Conservation (phyloP, 352 stramenopile species). For the Pythium monospermum region DNA sequence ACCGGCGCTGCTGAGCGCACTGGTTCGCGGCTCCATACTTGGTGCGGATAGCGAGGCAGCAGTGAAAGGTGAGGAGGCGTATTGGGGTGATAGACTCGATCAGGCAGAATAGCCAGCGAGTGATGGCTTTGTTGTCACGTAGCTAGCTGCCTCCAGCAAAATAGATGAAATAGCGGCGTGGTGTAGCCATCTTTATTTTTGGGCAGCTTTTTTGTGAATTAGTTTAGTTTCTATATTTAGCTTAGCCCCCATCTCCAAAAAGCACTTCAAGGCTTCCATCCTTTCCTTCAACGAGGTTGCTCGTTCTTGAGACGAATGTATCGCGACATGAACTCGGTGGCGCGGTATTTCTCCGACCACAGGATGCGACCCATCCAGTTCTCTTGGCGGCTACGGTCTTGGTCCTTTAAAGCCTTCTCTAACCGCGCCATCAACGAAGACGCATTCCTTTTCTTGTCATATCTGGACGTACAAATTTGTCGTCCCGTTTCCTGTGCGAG, state of each 20-base stretch:
- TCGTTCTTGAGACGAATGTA: constrained; percentile 78
- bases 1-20: constrained; percentile 49
- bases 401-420: constrained; percentile 31
- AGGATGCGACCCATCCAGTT: constrained; percentile 82
- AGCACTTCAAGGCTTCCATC: too few species aligned
- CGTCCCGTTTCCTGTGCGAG: constrained; percentile 26
- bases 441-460: constrained; percentile 45
- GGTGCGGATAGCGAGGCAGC: too few species aligned
- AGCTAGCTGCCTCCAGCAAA: too few species aligned
- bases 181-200: too few species aligned
- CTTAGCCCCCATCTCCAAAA: too few species aligned
- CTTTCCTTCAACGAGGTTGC: background rate
- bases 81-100: too few species aligned
- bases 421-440: constrained; percentile 46
- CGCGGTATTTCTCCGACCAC: constrained; percentile 77
- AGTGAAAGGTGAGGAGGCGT: too few species aligned
- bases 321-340: constrained; percentile 82
- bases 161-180: too few species aligned
- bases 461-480: constrained; percentile 30
- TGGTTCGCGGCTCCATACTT: constrained; percentile 51
- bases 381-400: constrained; percentile 18
- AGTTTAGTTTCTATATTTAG: too few species aligned
- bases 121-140: too few species aligned
- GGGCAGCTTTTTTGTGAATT: too few species aligned
- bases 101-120: too few species aligned